Base-by-base conservation (phyloP, 441 rosid species). In the Raphanus hybrid region DNA sequence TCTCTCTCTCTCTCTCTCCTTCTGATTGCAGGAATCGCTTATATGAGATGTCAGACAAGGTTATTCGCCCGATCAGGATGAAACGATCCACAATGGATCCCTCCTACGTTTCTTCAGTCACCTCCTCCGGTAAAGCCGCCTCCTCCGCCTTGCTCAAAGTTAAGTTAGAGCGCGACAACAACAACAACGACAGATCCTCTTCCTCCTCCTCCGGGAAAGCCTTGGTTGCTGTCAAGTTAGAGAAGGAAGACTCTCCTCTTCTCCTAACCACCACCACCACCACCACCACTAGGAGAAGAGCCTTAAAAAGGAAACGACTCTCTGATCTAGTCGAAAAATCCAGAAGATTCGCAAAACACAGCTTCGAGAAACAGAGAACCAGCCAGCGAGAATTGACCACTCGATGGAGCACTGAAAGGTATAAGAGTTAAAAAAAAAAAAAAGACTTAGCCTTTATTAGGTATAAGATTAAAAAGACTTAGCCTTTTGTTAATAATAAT, bases 361-460 rank as follows among this genome's bases (percentile, higher is more conserved):
- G 12, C 63, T 10, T 26, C 15, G 77, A 59, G 18, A 37, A 1
- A 73, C 58, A 20, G 6, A 81, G 75, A 57, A 71, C 54, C 39
- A 94, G 80, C 81, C 80, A n/a, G 6, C 82, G 78, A n/a, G 78
- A 8, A 2, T 14, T 52, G 58, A 15, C 18, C 3, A 52, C 58
- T 52, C 87, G 97, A 80, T 92, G 97, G 98, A 85, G 91, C 48
- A 63, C 50, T 8, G 95, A 88, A 60, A 89, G 98, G 98, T 92
- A 73, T 3, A 23, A 23, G 26, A 23, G 2, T 23, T 23, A 23
- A 2, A 23, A 23, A 2, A 1, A 2, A 1, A 23, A 23, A 23
- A 23, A 23, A 23, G 26, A 23, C 26, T 2, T 23, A 7, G 27
- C 54, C 45, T 8, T 39, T 23, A 2, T 23, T 23, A 89, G 98